Percentiles rank a stretch among this genome's conserved stretches.
Conservation (phyloP, 768 basidiomycete species). For the Tremella fuciformis region DNA sequence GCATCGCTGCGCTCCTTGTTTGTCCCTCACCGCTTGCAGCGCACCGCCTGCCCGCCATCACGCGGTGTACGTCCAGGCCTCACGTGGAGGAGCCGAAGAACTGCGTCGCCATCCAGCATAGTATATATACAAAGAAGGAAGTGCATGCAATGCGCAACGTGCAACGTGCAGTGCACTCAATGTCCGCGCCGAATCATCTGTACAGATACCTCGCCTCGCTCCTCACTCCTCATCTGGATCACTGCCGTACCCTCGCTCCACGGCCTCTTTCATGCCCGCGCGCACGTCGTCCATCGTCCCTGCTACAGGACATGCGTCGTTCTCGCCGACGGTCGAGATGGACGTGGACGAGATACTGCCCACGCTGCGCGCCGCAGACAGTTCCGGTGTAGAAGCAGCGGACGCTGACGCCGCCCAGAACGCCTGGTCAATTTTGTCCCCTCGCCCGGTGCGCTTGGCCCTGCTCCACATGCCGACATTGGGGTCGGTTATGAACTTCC, state of each 20-base stretch:
- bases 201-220: too few relatives aligned
- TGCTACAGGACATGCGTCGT: conserved; percentile 2
- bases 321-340: neutral
- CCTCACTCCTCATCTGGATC: conserved; percentile 20
- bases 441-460: conserved; percentile 62
- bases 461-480: conserved; percentile 85
- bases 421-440: conserved; percentile 37
- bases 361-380: neutral
- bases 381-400: neutral
- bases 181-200: too few relatives aligned
- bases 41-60: too few relatives aligned
- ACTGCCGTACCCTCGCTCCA: conserved; percentile 39
- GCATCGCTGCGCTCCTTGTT: too few relatives aligned
- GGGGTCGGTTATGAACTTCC: conserved; percentile 87
- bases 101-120: too few relatives aligned
- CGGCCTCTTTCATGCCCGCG: conserved; percentile 28
- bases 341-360: neutral
- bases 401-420: conserved; percentile 42
- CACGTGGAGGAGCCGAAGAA: too few relatives aligned
- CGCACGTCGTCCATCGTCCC: conserved; percentile 14
- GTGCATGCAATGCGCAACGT: conserved; percentile 5
- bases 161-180: neutral
- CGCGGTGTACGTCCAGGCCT: too few relatives aligned
- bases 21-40: too few relatives aligned
- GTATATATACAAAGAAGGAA: neutral